These are phyloP conservation scores for Tephrocybe sp. DNA, from an alignment of 768 basidiomycete genomes.

Conservation along the genomic window DNA sequence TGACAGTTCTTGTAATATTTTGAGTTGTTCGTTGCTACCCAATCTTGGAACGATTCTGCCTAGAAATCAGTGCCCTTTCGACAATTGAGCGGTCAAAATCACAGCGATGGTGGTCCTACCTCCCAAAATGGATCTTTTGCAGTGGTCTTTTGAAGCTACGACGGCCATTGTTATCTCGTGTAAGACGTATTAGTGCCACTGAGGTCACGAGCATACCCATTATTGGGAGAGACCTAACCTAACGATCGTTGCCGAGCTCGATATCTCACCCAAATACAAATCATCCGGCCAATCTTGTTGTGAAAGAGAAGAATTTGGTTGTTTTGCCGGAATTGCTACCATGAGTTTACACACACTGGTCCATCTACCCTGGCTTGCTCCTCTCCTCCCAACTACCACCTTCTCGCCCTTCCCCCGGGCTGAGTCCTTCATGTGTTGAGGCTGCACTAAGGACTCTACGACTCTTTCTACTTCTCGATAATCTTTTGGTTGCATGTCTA, in stretches of 20 bases:
- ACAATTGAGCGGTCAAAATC: slow-evolving; percentile 4
- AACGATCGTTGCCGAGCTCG: slow-evolving; percentile 11
- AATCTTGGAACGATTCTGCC: slow-evolving; percentile 12
- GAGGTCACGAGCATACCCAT: slow-evolving; percentile 9
- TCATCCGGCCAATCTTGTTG: slow-evolving; percentile 3
- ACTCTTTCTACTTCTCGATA: slow-evolving; percentile 30
- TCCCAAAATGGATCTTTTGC: slow-evolving; percentile 8
- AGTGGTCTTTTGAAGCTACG: slow-evolving; percentile 1
- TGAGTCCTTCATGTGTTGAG: slow-evolving; percentile 42
- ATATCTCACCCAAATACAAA: slow-evolving; percentile 3
- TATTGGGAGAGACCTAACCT: background rate
- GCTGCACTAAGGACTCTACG: slow-evolving; percentile 34
- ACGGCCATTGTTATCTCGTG: background rate
- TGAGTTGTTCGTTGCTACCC: slow-evolving; percentile 18
- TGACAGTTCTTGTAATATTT: slow-evolving; percentile 2
- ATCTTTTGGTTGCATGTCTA: slow-evolving; percentile 43
- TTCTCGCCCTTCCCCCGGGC: slow-evolving; percentile 23
- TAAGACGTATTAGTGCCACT: background rate
- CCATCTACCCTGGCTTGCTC: slow-evolving; percentile 18
- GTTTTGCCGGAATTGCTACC: slow-evolving; percentile 16
- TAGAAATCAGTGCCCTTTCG: slow-evolving; percentile 12
- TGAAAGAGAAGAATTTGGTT: slow-evolving; percentile 19
- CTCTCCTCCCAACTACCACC: slow-evolving; percentile 13
- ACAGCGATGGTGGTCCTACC: background rate
- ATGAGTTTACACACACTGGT: slow-evolving; percentile 20